A percentile compares a stretch with the other conserved stretches of the same genome.
phyloP scores from a whole-genome alignment of 257 asterid genomes.

The Salvia rosmarinus region DNA sequence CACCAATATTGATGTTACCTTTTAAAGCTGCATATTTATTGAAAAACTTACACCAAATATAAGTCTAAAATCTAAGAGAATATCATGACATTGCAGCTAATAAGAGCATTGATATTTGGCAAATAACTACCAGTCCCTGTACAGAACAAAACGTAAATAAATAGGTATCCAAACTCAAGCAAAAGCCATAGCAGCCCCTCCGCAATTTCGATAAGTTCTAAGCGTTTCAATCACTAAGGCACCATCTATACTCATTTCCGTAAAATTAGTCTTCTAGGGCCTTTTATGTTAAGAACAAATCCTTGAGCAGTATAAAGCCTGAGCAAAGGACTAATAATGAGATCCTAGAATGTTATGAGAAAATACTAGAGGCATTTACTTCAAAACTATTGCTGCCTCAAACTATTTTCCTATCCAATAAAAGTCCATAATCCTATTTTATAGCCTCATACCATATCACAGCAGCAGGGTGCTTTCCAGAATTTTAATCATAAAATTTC shows the following conservation, averaged over 20 bases:
- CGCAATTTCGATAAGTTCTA: background rate
- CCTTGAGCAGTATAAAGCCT: constrained; percentile 1
- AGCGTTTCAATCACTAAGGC: background rate
- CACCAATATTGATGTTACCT: background rate
- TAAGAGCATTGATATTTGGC: background rate
- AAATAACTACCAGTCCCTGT: background rate
- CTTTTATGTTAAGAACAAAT: background rate
- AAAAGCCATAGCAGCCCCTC: constrained; percentile 7
- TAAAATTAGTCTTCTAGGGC: background rate
- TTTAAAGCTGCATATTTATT: background rate
- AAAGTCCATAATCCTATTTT: background rate
- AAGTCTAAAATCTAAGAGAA: background rate
- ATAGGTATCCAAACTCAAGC: background rate
- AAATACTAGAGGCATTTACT: background rate
- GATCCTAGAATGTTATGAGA: constrained; percentile 5
- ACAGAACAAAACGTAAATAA: background rate
- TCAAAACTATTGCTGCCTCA: background rate
- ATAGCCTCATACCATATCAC: constrained; percentile 3
- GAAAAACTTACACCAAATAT: background rate
- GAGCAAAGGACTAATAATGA: background rate
- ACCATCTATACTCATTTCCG: background rate
- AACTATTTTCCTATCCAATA: background rate
- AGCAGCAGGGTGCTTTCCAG: constrained; percentile 2
- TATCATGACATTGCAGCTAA: background rate
- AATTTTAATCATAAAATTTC: background rate